Conservation (phyloP, 371 early-diverging fungal species). For the Quaeritorhiza haematococci region DNA sequence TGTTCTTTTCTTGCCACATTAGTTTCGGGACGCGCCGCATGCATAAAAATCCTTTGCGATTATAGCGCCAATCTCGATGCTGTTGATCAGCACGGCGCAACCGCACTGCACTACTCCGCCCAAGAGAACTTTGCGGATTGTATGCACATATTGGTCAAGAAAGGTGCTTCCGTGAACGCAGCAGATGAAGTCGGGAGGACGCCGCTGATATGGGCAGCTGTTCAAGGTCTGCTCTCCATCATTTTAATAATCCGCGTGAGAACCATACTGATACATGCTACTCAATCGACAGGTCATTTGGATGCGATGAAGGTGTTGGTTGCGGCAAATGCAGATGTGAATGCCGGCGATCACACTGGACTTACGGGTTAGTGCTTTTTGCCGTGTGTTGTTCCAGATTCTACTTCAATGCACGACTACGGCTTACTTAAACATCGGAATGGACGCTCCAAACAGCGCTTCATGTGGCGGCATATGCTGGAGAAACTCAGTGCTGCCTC, state of each 20-base stretch:
- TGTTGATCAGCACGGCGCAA: not conserved
- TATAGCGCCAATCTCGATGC: not conserved
- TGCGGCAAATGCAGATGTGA: not conserved
- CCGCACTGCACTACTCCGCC: constrained; percentile 3
- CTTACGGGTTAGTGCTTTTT: not conserved
- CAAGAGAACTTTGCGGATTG: not conserved
- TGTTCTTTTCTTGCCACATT: not conserved
- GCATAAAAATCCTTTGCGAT: not conserved
- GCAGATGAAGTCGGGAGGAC: not conserved
- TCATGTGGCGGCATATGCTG: not conserved
- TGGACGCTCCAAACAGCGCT: constrained; percentile 1
- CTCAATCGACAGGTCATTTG: not conserved
- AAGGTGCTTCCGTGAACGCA: not conserved
- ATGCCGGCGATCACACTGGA: not conserved
- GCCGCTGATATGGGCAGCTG: not conserved
- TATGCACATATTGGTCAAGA: not conserved
- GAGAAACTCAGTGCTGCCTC: not conserved
- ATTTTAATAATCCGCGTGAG: not conserved
- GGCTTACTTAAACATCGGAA: too few species aligned
- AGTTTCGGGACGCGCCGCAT: not conserved
- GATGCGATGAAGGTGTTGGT: not conserved
- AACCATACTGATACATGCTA: not conserved
- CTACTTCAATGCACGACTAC: too few species aligned
- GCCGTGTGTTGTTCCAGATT: not conserved
- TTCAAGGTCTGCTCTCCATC: not conserved